Percentiles rank a stretch among this genome's conserved stretches.
These are phyloP conservation scores for Saccharomyces hybrid DNA, from an alignment of 1,139 yeast genomes.

Conservation along the genomic window DNA sequence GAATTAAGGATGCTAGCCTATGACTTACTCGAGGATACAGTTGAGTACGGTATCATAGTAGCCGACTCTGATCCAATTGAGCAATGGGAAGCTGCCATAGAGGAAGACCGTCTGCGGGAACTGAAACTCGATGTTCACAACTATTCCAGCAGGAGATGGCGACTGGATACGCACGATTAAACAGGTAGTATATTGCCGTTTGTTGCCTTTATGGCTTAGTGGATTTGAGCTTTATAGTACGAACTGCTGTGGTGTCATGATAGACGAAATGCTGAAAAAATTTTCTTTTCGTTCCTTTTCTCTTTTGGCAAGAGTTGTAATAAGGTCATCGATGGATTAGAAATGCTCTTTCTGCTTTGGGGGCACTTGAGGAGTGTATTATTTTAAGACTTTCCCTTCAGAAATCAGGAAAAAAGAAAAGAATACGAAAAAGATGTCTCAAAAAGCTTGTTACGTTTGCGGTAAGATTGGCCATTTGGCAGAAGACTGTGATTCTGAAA, in stretches of 20 bases:
- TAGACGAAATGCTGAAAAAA: neutral
- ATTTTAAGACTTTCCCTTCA: neutral
- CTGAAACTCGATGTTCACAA: neutral
- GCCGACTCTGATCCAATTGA: constrained; percentile 27
- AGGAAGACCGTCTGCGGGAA: constrained; percentile 5
- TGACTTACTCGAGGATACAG: constrained; percentile 39
- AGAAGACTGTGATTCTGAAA: constrained; percentile 72
- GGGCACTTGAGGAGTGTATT: neutral
- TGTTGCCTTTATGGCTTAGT: neutral
- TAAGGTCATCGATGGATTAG: neutral
- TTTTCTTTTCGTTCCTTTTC: neutral
- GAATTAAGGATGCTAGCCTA: constrained; percentile 38
- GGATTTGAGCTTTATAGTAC: neutral
- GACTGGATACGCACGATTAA: neutral
- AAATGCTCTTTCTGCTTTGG: neutral
- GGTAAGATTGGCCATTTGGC: constrained; percentile 92
- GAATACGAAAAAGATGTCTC: constrained; percentile 38
- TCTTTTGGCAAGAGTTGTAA: neutral
- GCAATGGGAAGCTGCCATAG: constrained; percentile 18
- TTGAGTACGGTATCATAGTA: constrained; percentile 44
- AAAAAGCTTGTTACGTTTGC: constrained; percentile 85
- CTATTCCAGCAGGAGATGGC: neutral
- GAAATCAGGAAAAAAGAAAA: constrained; percentile 1
- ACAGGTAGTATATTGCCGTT: neutral
- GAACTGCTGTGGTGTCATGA: neutral